phyloP scores from a whole-genome alignment of 192 early-diverging fungal genomes.

The Gamsiella multidivaricata region DNA sequence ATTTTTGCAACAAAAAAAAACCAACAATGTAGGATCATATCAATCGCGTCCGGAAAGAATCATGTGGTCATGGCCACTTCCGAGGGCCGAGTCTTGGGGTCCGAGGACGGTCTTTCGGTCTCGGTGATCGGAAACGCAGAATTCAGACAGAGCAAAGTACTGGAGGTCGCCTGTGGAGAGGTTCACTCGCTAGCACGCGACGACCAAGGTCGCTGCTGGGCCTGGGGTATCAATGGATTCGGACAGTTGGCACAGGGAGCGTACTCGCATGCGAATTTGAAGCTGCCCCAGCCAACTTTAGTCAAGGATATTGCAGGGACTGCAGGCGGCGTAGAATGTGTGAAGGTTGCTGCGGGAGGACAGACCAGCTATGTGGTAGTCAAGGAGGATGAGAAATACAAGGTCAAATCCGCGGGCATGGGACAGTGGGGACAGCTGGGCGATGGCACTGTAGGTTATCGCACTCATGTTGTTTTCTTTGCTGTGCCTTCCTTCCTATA shows the following conservation, averaged over 20 bases:
- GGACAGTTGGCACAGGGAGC: slow-evolving; percentile 56
- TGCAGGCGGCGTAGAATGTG: slow-evolving; percentile 22
- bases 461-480: no score
- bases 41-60: slow-evolving; percentile 52
- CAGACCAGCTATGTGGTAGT: slow-evolving; percentile 55
- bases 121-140: slow-evolving; percentile 30
- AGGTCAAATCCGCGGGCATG: slow-evolving; percentile 57
- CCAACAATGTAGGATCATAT: slow-evolving; percentile 52
- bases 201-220: slow-evolving; percentile 47
- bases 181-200: slow-evolving; percentile 53
- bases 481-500: not conserved
- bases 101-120: slow-evolving; percentile 45
- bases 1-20: not conserved
- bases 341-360: slow-evolving; percentile 58
- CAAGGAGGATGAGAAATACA: slow-evolving; percentile 32
- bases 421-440: slow-evolving; percentile 61
- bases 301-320: slow-evolving; percentile 40
- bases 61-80: slow-evolving; percentile 56
- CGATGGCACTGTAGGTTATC: slow-evolving; percentile 48
- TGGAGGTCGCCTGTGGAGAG: slow-evolving; percentile 55
- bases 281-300: slow-evolving; percentile 34
- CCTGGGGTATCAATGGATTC: slow-evolving; percentile 52
- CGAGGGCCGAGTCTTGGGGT: slow-evolving; percentile 51
- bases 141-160: slow-evolving; percentile 21
- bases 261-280: slow-evolving; percentile 42